Conservation (phyloP, 371 early-diverging fungal species). For the Rhizopus microsporus region DNA sequence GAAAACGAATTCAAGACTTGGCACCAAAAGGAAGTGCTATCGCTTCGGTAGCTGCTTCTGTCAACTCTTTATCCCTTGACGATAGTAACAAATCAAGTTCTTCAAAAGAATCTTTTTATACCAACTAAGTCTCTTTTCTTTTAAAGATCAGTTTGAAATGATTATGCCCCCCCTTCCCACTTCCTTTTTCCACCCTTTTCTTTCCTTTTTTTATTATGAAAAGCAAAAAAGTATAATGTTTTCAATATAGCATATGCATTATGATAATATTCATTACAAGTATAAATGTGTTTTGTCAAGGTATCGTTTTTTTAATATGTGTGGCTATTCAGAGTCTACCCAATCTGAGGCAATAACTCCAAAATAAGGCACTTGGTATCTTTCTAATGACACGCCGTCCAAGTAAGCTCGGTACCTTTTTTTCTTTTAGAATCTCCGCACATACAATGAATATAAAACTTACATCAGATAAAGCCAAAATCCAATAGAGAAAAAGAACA, state of each 20-base stretch:
- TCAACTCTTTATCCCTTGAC: neutral
- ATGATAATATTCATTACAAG: too few relatives aligned
- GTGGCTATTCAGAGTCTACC: slow-evolving; percentile 61
- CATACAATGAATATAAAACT: slow-evolving; percentile 10
- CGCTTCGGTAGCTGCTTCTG: neutral
- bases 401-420: slow-evolving; percentile 63
- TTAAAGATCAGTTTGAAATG: neutral
- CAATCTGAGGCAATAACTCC: slow-evolving; percentile 62
- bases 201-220: too few relatives aligned
- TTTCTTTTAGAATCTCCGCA: neutral
- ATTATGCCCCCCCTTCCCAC: too few relatives aligned
- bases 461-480: slow-evolving; percentile 51
- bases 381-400: slow-evolving; percentile 62
- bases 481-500: slow-evolving; percentile 53
- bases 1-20: neutral
- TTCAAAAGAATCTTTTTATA: neutral
- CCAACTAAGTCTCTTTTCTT: neutral
- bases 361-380: slow-evolving; percentile 62
- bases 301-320: too few relatives aligned
- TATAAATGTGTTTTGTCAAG: too few relatives aligned
- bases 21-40: neutral
- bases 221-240: too few relatives aligned
- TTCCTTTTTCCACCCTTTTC: too few relatives aligned
- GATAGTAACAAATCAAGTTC: neutral
- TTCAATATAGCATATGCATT: too few relatives aligned